A percentile compares a stretch with the other conserved stretches of the same genome.
These are phyloP conservation scores for Chalaropsis thielavioides DNA, from an alignment of 2,329 filamentous ascomycete genomes.

Conservation along the genomic window DNA sequence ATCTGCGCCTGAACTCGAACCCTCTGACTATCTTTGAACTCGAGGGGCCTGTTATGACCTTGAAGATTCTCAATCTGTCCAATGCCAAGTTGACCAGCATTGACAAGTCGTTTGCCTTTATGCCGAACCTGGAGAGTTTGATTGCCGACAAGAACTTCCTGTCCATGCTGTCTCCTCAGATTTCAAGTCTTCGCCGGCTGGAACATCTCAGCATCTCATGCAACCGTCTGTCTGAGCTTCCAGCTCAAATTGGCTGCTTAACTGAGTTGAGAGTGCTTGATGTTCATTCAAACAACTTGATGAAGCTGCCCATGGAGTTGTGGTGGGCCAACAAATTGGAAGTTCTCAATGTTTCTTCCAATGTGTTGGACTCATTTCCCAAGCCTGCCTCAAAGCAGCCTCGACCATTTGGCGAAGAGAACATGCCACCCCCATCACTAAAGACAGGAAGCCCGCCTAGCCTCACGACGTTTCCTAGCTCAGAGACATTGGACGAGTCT, in stretches of 20 bases:
- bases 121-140: slow-evolving; percentile 74
- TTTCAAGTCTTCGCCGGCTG: slow-evolving; percentile 67
- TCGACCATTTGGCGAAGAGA: slow-evolving; percentile 41
- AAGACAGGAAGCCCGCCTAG: slow-evolving; percentile 30
- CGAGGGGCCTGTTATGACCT: slow-evolving; percentile 56
- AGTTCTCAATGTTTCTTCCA: slow-evolving; percentile 87
- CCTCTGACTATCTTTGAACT: slow-evolving; percentile 91
- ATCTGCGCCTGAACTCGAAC: slow-evolving; percentile 83
- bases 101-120: slow-evolving; percentile 74
- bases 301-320: slow-evolving; percentile 76
- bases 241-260: slow-evolving; percentile 75
- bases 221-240: slow-evolving; percentile 73
- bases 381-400: slow-evolving; percentile 63
- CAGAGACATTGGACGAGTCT: slow-evolving; percentile 51
- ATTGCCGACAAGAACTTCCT: slow-evolving; percentile 93
- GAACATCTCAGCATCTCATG: slow-evolving; percentile 90
- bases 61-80: slow-evolving; percentile 78
- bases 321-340: slow-evolving; percentile 90
- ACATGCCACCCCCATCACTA: slow-evolving; percentile 20
- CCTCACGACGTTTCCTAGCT: slow-evolving; percentile 50
- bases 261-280: slow-evolving; percentile 74
- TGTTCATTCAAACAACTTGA: slow-evolving; percentile 84
- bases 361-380: slow-evolving; percentile 79
- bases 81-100: slow-evolving; percentile 84
- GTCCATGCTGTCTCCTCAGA: slow-evolving; percentile 70